Percentiles rank a stretch among this genome's conserved stretches.
Evolutionary conservation across 176 grass and related monocot genomes (phyloP).

Genomic region (Melocanna baccifera): DNA sequence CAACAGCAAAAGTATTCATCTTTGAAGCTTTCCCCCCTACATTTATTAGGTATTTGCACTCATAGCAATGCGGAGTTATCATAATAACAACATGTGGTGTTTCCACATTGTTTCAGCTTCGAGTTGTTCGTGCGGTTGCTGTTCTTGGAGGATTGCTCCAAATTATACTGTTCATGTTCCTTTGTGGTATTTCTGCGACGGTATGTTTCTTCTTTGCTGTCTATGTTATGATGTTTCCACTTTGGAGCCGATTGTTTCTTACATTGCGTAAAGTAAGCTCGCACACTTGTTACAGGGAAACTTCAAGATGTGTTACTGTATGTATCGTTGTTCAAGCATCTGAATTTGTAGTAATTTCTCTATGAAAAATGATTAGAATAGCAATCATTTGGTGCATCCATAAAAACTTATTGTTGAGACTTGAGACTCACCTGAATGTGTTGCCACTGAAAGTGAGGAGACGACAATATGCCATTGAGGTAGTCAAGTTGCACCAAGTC

Average conservation of each 20-base stretch:
- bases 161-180: constrained; percentile 96
- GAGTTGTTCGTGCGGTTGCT: constrained; percentile 91
- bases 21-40: background rate
- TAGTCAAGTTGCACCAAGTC: background rate
- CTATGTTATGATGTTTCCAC: constrained; percentile 20
- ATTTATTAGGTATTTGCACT: constrained; percentile 15
- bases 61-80: constrained; percentile 3
- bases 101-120: constrained; percentile 61
- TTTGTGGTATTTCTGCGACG: constrained; percentile 92
- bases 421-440: background rate
- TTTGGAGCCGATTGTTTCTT: background rate
- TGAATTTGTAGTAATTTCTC: constrained; percentile 3
- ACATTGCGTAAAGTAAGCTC: background rate
- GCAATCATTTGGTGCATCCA: background rate
- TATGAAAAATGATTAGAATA: background rate
- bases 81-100: constrained; percentile 23
- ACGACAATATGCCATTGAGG: constrained; percentile 1
- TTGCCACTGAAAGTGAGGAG: background rate
- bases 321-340: background rate
- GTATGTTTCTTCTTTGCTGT: constrained; percentile 49
- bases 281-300: background rate
- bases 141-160: constrained; percentile 93
- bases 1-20: constrained; percentile 71
- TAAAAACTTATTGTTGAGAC: background rate
- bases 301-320: background rate